Base-by-base conservation (phyloP, 352 stramenopile genomes). In the Blastocystis hominis region DNA sequence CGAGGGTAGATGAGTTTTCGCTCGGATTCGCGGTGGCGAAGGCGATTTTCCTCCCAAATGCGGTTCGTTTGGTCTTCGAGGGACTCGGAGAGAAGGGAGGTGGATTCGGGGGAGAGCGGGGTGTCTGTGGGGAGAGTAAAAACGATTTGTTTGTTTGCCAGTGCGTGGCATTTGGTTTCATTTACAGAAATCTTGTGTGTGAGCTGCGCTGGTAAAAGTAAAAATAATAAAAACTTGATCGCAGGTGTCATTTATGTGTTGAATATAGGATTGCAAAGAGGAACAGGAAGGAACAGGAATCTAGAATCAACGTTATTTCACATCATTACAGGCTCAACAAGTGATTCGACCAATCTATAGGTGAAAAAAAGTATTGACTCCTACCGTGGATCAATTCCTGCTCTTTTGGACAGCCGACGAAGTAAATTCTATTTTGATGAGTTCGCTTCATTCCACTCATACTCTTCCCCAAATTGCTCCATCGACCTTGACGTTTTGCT, bases 41-140 rank as follows among this genome's bases (percentile, higher is more conserved):
- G 36, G 17, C 70, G 70, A 46, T 80, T 80, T 46, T 80, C 70
- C 54, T 80, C 70, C 70, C 70, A 80, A 9, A 80, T 80, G 10
- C 50, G 70, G 24, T 61, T 80, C 15, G 17, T 50, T 42, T 64
- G 38, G 13, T 38, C 34, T 24, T 77, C 24, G 6, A 77, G 36
- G 34, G 44, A 24, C 3, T 77, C 50, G 38, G 38, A 54, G 24
- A n/a, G 20, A 59, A 38, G 46, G 40, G 34, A 0, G 10, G 50
- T 20, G 2, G 38, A 17, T 9, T 77, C 44, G 40, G 13, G 10
- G 13, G 50, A 20, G n/a, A n/a, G 13, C 50, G n/a, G 13, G 50
- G 50, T n/a, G n/a, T 59, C 50, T 13, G n/a, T 20, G 10, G 50
- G 50, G 10, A 59, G 50, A 59, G n/a, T 20, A 20, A 13, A 59